These are phyloP conservation scores for Eleusine indica DNA, from an alignment of 176 grass and related monocot species.

Conservation along the genomic window DNA sequence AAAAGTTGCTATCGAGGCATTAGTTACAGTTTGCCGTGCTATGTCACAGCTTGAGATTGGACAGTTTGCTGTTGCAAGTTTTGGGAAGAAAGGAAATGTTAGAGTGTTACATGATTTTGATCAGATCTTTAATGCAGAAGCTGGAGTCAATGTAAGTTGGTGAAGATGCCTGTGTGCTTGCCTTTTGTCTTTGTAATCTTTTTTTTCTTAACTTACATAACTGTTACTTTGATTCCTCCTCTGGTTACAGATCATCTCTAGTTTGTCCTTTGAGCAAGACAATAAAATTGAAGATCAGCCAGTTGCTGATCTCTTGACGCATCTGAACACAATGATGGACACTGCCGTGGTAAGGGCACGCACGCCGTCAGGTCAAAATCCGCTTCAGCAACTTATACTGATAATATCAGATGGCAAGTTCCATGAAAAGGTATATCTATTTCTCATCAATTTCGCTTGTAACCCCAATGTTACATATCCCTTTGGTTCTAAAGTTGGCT, in stretches of 20 bases:
- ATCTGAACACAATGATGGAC: constrained; percentile 86
- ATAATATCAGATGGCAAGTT: constrained; percentile 92
- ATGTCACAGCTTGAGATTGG: constrained; percentile 97
- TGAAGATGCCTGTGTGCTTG: background rate
- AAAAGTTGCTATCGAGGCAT: constrained; percentile 79
- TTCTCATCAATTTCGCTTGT: background rate
- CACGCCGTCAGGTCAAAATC: constrained; percentile 85
- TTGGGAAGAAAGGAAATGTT: constrained; percentile 83
- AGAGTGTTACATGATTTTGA: constrained; percentile 93
- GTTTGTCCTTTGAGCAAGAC: constrained; percentile 94
- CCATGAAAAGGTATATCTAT: constrained; percentile 75
- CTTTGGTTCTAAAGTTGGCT: constrained; percentile 34
- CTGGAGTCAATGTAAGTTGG: constrained; percentile 71
- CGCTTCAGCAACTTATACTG: constrained; percentile 81
- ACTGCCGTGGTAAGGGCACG: constrained; percentile 66
- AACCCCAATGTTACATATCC: background rate
- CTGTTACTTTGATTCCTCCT: constrained; percentile 21
- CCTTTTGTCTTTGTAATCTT: constrained; percentile 7
- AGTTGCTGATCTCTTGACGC: constrained; percentile 81
- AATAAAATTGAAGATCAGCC: constrained; percentile 88
- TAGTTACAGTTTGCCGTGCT: constrained; percentile 88
- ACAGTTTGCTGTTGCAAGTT: constrained; percentile 90
- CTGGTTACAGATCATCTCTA: constrained; percentile 75
- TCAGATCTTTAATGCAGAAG: constrained; percentile 82
- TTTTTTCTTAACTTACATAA: background rate